These are phyloP conservation scores for Globisporangium heterothallicum DNA, from an alignment of 352 stramenopile species.

Conservation along the genomic window DNA sequence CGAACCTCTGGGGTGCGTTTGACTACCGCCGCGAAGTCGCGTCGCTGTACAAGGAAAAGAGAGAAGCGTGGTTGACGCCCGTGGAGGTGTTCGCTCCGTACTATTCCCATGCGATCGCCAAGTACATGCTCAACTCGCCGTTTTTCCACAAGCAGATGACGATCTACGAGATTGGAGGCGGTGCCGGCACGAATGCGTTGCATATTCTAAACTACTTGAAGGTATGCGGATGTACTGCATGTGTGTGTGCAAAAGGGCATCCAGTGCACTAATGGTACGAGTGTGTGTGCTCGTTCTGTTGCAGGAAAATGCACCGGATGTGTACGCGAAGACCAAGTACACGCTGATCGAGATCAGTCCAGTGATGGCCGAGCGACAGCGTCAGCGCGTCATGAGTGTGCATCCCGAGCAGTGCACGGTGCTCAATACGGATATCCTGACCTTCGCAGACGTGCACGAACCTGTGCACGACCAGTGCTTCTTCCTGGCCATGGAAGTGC, in stretches of 20 bases:
- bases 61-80: constrained; percentile 87
- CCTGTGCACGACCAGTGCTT: constrained; percentile 56
- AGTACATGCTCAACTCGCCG: constrained; percentile 83
- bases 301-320: constrained; percentile 46
- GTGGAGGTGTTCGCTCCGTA: constrained; percentile 86
- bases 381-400: constrained; percentile 36
- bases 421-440: constrained; percentile 80
- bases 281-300: background rate
- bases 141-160: constrained; percentile 44
- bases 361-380: constrained; percentile 80
- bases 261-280: background rate
- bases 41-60: constrained; percentile 58
- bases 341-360: constrained; percentile 88
- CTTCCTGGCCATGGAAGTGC: constrained; percentile 84
- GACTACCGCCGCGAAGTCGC: constrained; percentile 67
- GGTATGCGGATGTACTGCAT: constrained; percentile 3
- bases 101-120: constrained; percentile 85
- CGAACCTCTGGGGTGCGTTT: constrained; percentile 62
- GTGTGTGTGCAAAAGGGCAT: background rate
- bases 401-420: constrained; percentile 69
- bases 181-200: constrained; percentile 85
- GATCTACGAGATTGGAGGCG: constrained; percentile 87
- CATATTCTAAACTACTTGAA: constrained; percentile 88
- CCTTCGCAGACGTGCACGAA: constrained; percentile 53
- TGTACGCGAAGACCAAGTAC: constrained; percentile 83